Conservation (phyloP, 192 early-diverging fungal species). For the Phycomyces blakesleeanus region DNA sequence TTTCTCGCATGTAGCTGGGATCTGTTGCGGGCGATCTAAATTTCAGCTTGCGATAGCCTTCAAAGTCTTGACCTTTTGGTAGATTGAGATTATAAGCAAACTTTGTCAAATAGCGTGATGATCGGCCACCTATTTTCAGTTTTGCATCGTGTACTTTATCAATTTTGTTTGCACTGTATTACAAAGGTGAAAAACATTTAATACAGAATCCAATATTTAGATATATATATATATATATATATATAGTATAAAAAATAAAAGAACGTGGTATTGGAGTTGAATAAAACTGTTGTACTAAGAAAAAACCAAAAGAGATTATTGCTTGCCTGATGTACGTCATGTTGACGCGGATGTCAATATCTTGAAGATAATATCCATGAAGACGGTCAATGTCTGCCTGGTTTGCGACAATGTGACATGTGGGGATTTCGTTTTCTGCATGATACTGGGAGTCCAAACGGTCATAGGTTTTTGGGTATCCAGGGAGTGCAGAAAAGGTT, state of each 20-base stretch:
- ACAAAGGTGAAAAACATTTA: background rate
- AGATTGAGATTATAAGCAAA: constrained; percentile 28
- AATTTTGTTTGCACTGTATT: constrained; percentile 9
- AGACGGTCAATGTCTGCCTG: background rate
- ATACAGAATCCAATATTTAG: background rate
- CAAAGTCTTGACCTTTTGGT: constrained; percentile 3
- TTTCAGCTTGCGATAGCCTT: constrained; percentile 25
- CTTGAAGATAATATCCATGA: background rate
- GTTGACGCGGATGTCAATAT: background rate
- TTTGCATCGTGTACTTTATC: background rate
- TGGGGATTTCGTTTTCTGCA: background rate
- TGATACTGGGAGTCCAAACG: background rate
- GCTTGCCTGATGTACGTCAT: constrained; percentile 15
- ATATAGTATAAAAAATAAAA: background rate
- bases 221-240: background rate
- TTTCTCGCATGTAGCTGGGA: constrained; percentile 31
- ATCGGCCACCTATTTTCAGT: constrained; percentile 21
- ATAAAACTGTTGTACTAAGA: background rate
- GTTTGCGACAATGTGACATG: constrained; percentile 8
- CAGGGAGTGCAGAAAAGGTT: background rate
- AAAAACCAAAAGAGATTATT: too few relatives aligned
- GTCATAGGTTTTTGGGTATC: background rate
- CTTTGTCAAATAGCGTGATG: constrained; percentile 22
- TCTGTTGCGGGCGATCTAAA: constrained; percentile 19
- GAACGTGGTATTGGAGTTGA: background rate